These are phyloP conservation scores for Margaritispora aquatica DNA, from an alignment of 495 filamentous ascomycete genomes.

Conservation along the genomic window DNA sequence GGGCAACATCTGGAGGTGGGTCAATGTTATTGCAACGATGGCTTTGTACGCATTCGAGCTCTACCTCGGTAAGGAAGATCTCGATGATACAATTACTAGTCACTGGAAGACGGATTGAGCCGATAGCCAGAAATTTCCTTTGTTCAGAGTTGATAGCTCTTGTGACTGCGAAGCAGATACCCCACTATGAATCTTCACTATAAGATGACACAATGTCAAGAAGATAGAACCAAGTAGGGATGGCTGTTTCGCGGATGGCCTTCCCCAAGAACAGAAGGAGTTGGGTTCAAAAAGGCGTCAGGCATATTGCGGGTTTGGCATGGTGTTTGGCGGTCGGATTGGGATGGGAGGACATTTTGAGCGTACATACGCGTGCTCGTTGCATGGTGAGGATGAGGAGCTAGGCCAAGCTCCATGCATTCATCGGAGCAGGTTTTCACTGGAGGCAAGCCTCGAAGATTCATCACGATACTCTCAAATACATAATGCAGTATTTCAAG, in stretches of 20 bases:
- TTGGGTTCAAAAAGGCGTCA: neutral
- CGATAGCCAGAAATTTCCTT: conserved; percentile 4
- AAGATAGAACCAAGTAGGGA: neutral
- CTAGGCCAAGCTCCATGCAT: neutral
- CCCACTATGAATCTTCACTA: neutral
- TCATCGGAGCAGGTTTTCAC: neutral
- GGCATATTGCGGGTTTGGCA: neutral
- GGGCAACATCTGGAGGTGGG: conserved; percentile 86
- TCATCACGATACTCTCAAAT: neutral
- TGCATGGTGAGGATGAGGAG: neutral
- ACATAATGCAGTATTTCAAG: neutral
- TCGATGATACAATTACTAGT: conserved; percentile 58
- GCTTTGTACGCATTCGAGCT: conserved; percentile 83
- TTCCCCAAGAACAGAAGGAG: neutral
- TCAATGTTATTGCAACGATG: conserved; percentile 86
- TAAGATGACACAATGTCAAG: neutral
- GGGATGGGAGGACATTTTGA: conserved; percentile 8
- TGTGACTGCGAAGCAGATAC: neutral
- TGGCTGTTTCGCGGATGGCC: neutral
- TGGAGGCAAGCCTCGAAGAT: conserved; percentile 7
- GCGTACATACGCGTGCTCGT: conserved; percentile 16
- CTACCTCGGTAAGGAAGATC: conserved; percentile 71
- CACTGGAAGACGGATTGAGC: conserved; percentile 89
- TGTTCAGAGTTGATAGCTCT: conserved; percentile 5
- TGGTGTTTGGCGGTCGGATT: conserved; percentile 3